A percentile compares a stretch with the other conserved stretches of the same genome.
Evolutionary conservation across 176 grass and related monocot genomes (phyloP).

Genomic region (Elymus sibiricus): DNA sequence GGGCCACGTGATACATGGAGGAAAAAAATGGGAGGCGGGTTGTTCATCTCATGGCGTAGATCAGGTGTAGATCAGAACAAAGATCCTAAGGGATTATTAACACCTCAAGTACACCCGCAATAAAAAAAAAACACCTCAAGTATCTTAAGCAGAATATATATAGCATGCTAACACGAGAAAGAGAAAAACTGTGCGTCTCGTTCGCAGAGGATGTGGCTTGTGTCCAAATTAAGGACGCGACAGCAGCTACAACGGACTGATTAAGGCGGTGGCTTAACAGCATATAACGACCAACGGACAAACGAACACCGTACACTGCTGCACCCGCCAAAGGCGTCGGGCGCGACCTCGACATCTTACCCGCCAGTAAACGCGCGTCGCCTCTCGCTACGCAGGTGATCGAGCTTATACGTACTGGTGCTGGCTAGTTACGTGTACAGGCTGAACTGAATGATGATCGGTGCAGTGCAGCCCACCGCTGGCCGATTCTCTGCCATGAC

Average conservation of each 20-base stretch:
- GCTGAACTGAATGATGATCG: not conserved
- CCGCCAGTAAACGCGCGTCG: not conserved
- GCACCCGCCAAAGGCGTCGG: not conserved
- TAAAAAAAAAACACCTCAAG: no score
- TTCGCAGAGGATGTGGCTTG: not conserved
- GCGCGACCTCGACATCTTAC: not conserved
- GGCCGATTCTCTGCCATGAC: not conserved
- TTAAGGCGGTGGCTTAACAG: not conserved
- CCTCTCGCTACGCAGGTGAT: not conserved
- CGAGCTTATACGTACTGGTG: not conserved
- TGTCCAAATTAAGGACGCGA: not conserved
- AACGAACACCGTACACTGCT: not conserved
- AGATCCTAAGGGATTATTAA: no score
- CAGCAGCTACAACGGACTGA: not conserved
- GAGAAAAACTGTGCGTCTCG: not conserved
- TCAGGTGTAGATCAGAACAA: no score
- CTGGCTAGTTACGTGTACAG: not conserved
- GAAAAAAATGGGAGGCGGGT: no score
- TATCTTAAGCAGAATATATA: no score
- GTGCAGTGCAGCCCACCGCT: not conserved
- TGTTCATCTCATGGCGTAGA: no score
- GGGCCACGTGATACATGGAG: no score
- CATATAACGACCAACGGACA: not conserved
- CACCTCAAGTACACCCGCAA: no score
- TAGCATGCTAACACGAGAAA: no score